Percentiles rank a stretch among this genome's conserved stretches.
Evolutionary conservation across 2,329 filamentous ascomycete genomes (phyloP).

Genomic region (Dothistroma pini): DNA sequence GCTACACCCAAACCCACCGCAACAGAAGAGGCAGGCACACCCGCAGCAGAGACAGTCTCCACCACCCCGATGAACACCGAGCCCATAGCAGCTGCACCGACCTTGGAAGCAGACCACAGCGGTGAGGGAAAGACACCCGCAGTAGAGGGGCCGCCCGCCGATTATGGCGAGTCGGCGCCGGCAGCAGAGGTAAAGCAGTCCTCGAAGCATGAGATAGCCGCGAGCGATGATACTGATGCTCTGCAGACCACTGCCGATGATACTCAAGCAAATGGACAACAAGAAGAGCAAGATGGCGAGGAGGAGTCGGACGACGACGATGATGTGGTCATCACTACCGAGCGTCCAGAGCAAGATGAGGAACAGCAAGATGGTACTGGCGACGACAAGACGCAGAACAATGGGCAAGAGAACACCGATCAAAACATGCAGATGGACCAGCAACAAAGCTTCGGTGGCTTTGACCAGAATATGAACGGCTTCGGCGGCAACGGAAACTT

Average conservation of each 20-base stretch:
- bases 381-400: constrained; percentile 15
- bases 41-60: constrained; percentile 6
- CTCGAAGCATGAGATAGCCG: background rate
- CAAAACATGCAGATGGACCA: constrained; percentile 22
- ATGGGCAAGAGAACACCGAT: constrained; percentile 12
- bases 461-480: constrained; percentile 24
- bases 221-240: background rate
- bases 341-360: constrained; percentile 26
- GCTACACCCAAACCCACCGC: constrained; percentile 1
- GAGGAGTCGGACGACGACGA: constrained; percentile 26
- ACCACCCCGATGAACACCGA: constrained; percentile 5
- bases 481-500: constrained; percentile 21
- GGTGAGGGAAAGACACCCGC: constrained; percentile 2
- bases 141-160: constrained; percentile 6
- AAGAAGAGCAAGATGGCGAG: constrained; percentile 23
- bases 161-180: constrained; percentile 10
- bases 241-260: constrained; percentile 8
- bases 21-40: constrained; percentile 8
- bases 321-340: constrained; percentile 32
- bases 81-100: constrained; percentile 10
- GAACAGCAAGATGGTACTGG: constrained; percentile 11
- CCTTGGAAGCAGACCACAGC: constrained; percentile 4
- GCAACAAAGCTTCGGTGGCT: constrained; percentile 22
- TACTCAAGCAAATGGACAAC: constrained; percentile 4
- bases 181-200: constrained; percentile 13